Conservation (phyloP, 805 yeast genomes). For the Saturnispora quitensis region DNA sequence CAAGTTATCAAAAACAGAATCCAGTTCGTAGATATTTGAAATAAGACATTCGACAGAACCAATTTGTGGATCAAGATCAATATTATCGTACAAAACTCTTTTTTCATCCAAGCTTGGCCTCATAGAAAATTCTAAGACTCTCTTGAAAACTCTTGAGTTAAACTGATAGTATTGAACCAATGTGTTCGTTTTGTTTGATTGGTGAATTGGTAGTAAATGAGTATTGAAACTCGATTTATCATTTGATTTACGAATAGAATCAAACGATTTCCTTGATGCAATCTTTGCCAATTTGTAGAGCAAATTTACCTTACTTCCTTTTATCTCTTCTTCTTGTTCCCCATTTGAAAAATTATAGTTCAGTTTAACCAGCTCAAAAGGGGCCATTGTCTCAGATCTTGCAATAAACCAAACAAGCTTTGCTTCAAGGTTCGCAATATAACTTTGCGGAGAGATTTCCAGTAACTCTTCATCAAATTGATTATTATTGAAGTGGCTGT, state of each 20-base stretch:
- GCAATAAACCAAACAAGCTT: slow-evolving; percentile 26
- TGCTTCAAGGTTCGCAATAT: slow-evolving; percentile 36
- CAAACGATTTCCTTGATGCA: slow-evolving; percentile 6
- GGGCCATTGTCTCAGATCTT: neutral
- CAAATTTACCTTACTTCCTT: neutral
- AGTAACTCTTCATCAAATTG: slow-evolving; percentile 54
- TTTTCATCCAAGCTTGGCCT: neutral
- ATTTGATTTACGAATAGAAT: neutral
- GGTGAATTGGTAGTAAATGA: slow-evolving; percentile 2
- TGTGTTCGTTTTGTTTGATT: slow-evolving; percentile 1
- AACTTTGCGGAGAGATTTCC: slow-evolving; percentile 31
- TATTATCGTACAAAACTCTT: neutral
- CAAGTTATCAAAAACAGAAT: neutral
- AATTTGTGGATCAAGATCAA: slow-evolving; percentile 29
- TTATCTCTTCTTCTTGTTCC: neutral
- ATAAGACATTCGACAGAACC: slow-evolving; percentile 32
- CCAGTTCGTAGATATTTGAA: slow-evolving; percentile 35
- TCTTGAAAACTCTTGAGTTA: slow-evolving; percentile 9
- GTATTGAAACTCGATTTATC: slow-evolving; percentile 2
- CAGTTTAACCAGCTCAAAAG: neutral
- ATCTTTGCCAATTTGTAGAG: slow-evolving; percentile 5
- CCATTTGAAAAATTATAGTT: neutral
- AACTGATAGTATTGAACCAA: slow-evolving; percentile 3
- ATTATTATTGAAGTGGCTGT: slow-evolving; percentile 49
- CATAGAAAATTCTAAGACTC: neutral